phyloP scores from a whole-genome alignment of 345 rosid genomes.

The Ailanthus altissimus region DNA sequence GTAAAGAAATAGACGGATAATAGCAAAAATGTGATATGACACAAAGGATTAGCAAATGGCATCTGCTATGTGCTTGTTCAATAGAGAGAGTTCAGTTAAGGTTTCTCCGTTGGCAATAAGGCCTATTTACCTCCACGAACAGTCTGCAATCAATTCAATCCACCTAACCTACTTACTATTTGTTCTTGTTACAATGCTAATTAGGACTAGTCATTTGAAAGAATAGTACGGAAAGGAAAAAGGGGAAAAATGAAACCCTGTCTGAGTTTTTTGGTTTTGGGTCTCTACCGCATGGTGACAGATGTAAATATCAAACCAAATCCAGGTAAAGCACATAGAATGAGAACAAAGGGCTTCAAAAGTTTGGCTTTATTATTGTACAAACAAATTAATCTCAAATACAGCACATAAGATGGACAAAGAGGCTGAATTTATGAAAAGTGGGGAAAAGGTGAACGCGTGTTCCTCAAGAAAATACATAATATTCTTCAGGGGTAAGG shows the following conservation, averaged over 20 bases:
- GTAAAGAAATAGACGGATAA: neutral
- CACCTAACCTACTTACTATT: neutral
- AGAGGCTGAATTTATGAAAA: neutral
- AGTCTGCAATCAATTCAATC: conserved; percentile 7
- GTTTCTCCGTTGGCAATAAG: neutral
- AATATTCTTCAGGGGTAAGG: neutral
- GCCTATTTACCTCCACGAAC: neutral
- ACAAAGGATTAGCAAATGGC: neutral
- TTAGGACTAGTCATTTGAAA: neutral
- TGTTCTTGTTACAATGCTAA: neutral
- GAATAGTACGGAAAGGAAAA: neutral
- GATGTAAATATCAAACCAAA: neutral
- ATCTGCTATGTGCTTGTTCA: neutral
- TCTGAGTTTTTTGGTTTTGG: neutral
- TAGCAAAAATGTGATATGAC: neutral
- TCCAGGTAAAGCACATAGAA: neutral
- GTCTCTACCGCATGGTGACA: neutral
- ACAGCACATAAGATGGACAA: conserved; percentile 13
- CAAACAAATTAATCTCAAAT: conserved; percentile 5
- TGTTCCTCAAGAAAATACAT: conserved; percentile 31
- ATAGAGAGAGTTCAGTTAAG: no score
- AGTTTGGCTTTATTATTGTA: conserved; percentile 10
- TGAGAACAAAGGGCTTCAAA: neutral
- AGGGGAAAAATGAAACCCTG: no score
- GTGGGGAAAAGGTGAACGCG: conserved; percentile 19